These are phyloP conservation scores for Pythium folliculosum DNA, from an alignment of 352 stramenopile genomes.

Conservation along the genomic window DNA sequence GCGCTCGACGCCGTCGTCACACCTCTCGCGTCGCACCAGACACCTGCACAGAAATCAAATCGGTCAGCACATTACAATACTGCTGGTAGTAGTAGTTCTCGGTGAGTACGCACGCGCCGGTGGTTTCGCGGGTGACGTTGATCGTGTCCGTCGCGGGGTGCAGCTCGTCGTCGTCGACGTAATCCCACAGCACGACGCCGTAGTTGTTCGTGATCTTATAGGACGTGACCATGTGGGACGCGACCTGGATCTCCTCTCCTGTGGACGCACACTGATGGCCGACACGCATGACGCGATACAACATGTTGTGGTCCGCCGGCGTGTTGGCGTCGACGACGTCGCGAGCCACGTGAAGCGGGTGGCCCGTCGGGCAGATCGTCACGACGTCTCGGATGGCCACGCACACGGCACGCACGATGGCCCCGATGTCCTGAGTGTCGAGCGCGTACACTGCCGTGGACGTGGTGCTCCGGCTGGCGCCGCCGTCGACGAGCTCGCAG, in stretches of 20 bases:
- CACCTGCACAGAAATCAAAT: constrained; percentile 24
- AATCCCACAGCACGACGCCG: constrained; percentile 33
- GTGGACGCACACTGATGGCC: too few species aligned
- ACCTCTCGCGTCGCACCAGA: constrained; percentile 37
- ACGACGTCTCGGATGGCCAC: constrained; percentile 29
- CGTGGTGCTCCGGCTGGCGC: too few species aligned
- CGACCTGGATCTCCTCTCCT: too few species aligned
- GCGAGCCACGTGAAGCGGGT: constrained; percentile 17
- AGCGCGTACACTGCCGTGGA: constrained; percentile 35
- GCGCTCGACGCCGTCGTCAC: constrained; percentile 37
- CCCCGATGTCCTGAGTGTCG: constrained; percentile 27
- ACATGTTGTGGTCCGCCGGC: neutral
- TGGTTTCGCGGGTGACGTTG: constrained; percentile 26
- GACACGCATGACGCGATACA: neutral
- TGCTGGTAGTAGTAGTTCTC: too few species aligned
- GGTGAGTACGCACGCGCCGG: constrained; percentile 9
- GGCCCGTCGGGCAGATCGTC: constrained; percentile 28
- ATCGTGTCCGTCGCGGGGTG: constrained; percentile 19
- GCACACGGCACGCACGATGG: constrained; percentile 24
- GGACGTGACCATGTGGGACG: constrained; percentile 27
- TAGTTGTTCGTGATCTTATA: constrained; percentile 29
- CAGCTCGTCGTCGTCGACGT: constrained; percentile 34
- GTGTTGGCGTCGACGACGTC: constrained; percentile 16
- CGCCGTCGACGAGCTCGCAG: neutral
- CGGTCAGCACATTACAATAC: neutral